phyloP scores from a whole-genome alignment of 495 filamentous ascomycete genomes.

The Lepidopterella palustris region DNA sequence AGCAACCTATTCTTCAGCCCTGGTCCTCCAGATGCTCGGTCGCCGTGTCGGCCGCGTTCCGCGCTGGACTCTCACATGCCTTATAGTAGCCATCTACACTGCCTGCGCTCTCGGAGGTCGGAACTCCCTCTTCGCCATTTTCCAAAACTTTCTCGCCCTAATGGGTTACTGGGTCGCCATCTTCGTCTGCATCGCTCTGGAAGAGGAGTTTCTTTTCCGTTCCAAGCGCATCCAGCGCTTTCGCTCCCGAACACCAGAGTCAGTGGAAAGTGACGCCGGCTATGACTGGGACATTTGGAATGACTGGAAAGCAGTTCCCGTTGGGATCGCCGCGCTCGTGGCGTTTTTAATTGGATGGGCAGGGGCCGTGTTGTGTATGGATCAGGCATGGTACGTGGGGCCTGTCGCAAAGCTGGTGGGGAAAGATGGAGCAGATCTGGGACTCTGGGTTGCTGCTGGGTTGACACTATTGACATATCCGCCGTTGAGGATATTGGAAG shows the following conservation, averaged over 20 bases:
- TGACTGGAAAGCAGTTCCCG: constrained; percentile 50
- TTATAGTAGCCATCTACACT: constrained; percentile 53
- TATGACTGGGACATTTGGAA: constrained; percentile 62
- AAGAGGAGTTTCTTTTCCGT: constrained; percentile 61
- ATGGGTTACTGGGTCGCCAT: constrained; percentile 71
- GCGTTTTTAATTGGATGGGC: constrained; percentile 62
- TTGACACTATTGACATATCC: constrained; percentile 22
- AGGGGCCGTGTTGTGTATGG: constrained; percentile 62
- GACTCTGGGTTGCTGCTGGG: constrained; percentile 20
- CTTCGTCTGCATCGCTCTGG: constrained; percentile 46
- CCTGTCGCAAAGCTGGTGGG: constrained; percentile 50
- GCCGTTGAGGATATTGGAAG: constrained; percentile 21
- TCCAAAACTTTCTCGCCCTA: constrained; percentile 64
- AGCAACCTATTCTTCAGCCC: constrained; percentile 22
- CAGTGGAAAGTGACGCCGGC: constrained; percentile 22
- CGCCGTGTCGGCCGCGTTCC: constrained; percentile 30
- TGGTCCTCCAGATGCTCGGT: constrained; percentile 24
- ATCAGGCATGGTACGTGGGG: constrained; percentile 61
- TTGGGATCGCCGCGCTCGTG: constrained; percentile 57
- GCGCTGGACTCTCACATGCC: constrained; percentile 56
- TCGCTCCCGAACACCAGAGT: background rate
- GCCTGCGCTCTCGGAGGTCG: constrained; percentile 60
- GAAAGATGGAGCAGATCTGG: constrained; percentile 26
- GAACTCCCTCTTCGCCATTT: constrained; percentile 55
- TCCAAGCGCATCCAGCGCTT: background rate